A percentile compares a stretch with the other conserved stretches of the same genome.
These are phyloP conservation scores for Guyanaporus albipodus DNA, from an alignment of 768 basidiomycete species.

Conservation along the genomic window DNA sequence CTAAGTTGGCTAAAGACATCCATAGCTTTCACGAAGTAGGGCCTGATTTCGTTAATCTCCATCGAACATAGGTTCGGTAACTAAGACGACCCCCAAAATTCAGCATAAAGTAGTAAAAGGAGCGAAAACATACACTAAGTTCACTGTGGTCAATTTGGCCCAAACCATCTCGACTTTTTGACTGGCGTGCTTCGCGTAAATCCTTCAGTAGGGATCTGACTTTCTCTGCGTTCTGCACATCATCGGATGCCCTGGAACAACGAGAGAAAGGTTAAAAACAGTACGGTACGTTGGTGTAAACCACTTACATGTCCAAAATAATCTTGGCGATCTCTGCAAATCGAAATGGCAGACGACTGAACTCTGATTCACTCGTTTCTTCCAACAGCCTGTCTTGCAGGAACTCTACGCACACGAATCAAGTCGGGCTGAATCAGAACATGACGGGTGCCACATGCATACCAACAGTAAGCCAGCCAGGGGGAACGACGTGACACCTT, in stretches of 20 bases:
- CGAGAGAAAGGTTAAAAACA: neutral
- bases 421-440: neutral
- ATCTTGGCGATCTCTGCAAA: constrained; percentile 91
- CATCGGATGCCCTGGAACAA: constrained; percentile 74
- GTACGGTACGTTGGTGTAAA: neutral
- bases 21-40: constrained; percentile 85
- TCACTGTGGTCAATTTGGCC: constrained; percentile 76
- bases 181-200: constrained; percentile 92
- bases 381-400: constrained; percentile 68
- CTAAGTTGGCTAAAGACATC: constrained; percentile 58
- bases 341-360: constrained; percentile 80
- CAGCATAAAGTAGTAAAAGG: neutral
- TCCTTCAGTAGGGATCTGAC: constrained; percentile 86
- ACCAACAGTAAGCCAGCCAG: constrained; percentile 88
- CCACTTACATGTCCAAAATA: constrained; percentile 84
- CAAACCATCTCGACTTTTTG: constrained; percentile 87
- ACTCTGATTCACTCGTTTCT: constrained; percentile 71
- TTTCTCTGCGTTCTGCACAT: constrained; percentile 80
- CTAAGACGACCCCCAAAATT: constrained; percentile 35
- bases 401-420: constrained; percentile 52
- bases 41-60: constrained; percentile 93
- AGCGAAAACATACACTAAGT: constrained; percentile 70
- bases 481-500: constrained; percentile 89
- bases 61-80: constrained; percentile 81
- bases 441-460: constrained; percentile 23